Conservation (phyloP, 2,329 filamentous ascomycete genomes). For the Grosmannia serpens region DNA sequence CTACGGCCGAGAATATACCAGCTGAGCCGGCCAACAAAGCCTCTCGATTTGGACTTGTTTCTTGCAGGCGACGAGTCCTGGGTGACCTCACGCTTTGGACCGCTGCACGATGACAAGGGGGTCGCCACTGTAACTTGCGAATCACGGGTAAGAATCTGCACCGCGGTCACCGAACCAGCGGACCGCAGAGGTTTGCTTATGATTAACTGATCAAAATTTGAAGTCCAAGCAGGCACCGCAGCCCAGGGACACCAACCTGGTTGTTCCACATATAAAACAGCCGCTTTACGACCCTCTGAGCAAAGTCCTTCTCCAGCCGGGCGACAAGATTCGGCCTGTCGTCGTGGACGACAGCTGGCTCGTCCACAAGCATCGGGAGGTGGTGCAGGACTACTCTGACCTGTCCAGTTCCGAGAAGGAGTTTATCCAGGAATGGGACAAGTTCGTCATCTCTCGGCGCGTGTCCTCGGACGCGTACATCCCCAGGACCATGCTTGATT, state of each 20-base stretch:
- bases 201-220: background rate
- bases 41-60: conserved; percentile 33
- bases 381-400: conserved; percentile 45
- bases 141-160: conserved; percentile 5
- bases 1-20: conserved; percentile 25
- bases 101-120: conserved; percentile 21
- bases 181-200: background rate
- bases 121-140: background rate
- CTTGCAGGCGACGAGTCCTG: conserved; percentile 35
- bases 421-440: conserved; percentile 47
- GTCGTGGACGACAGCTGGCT: conserved; percentile 41
- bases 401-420: conserved; percentile 43
- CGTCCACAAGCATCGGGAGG: conserved; percentile 46
- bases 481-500: conserved; percentile 38
- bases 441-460: conserved; percentile 38
- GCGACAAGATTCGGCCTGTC: conserved; percentile 32
- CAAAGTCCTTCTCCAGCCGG: conserved; percentile 38
- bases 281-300: conserved; percentile 46
- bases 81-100: conserved; percentile 29
- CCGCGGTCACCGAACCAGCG: background rate
- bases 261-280: conserved; percentile 38
- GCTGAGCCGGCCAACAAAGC: conserved; percentile 28
- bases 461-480: conserved; percentile 41
- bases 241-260: conserved; percentile 20
- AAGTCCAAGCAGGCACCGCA: background rate